Evolutionary conservation across 139 green algal species (phyloP).

Genomic region (Closterium sp.): DNA sequence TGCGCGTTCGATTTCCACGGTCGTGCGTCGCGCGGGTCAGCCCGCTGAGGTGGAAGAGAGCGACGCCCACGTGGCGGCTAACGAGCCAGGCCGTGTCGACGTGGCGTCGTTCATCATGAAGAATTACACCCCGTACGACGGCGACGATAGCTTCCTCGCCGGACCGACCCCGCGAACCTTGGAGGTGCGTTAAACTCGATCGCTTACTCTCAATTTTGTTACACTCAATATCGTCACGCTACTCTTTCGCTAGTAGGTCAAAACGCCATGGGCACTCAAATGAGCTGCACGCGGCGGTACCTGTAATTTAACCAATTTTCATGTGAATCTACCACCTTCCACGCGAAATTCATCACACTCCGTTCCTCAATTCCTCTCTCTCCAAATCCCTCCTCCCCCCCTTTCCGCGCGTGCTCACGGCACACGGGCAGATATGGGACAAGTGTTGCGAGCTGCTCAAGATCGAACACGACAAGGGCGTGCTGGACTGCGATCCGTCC

Average conservation of each 20-base stretch:
- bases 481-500: slow-evolving; percentile 65
- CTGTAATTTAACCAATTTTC: too few relatives aligned
- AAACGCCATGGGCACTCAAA: too few relatives aligned
- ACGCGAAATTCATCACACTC: too few relatives aligned
- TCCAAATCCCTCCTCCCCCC: too few relatives aligned
- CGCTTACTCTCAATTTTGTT: not conserved
- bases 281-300: too few relatives aligned
- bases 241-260: too few relatives aligned
- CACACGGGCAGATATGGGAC: slow-evolving; percentile 52
- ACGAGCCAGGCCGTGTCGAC: slow-evolving; percentile 1
- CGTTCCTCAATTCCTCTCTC: not conserved
- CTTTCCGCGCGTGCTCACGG: too few relatives aligned
- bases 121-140: slow-evolving; percentile 61
- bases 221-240: too few relatives aligned
- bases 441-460: slow-evolving; percentile 54
- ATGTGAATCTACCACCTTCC: too few relatives aligned
- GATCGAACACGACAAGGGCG: slow-evolving; percentile 48
- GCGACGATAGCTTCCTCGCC: slow-evolving; percentile 62
- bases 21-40: not conserved
- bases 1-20: not conserved
- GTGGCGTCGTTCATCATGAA: slow-evolving; percentile 53
- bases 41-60: not conserved
- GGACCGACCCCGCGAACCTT: slow-evolving; percentile 53
- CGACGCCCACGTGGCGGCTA: not conserved
- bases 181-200: not conserved